Base-by-base conservation (phyloP, 1,139 yeast species). In the Magnusiomyces suaveolens region DNA sequence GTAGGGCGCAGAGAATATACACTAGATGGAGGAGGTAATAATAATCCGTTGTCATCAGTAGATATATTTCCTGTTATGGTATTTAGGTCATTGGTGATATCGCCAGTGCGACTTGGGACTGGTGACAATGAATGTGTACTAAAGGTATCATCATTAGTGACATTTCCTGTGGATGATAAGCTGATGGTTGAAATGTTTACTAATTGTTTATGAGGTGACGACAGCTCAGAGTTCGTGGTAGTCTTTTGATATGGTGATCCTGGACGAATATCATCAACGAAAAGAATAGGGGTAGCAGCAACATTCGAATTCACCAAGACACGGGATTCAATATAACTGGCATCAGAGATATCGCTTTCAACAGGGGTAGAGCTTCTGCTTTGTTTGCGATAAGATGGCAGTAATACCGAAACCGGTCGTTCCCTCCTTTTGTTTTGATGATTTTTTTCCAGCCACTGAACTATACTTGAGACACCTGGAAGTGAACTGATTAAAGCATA, bases 151-250 rank as follows among this genome's bases (percentile, higher is more conserved):
- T 46, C 49, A 46, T 46, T 46, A 29, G 33, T 29, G 33, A 12
- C 33, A 20, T 29, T 29, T 29, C 24, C 38, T 10, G 23, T 16
- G 8, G 50, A 47, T 23, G 43, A 33, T 36, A 47, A 24, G 33
- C 50, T 47, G 10, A 47, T 29, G 18, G 50, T 47, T 3, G 50
- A 33, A 20, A 47, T 23, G 29, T 47, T 36, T 4, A 47, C 23
- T 32, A 24, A 23, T 32, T 47, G 50, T 21, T 47, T 47, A 2
- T 29, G 21, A 6, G 48, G 48, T n/a, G 48, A 46, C 21, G 29
- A 20, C n/a, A 41, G 38, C 14, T 46, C 33, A 26, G 23, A 8
- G 36, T 32, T 16, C 6, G 38, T 2, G 23, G n/a, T 8, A 33
- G 39, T n/a, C 12, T 46, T 29, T 2, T 18, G 24, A 18, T 32